Conservation (phyloP, 2,329 filamentous ascomycete genomes). For the Sporothrix globosa region DNA sequence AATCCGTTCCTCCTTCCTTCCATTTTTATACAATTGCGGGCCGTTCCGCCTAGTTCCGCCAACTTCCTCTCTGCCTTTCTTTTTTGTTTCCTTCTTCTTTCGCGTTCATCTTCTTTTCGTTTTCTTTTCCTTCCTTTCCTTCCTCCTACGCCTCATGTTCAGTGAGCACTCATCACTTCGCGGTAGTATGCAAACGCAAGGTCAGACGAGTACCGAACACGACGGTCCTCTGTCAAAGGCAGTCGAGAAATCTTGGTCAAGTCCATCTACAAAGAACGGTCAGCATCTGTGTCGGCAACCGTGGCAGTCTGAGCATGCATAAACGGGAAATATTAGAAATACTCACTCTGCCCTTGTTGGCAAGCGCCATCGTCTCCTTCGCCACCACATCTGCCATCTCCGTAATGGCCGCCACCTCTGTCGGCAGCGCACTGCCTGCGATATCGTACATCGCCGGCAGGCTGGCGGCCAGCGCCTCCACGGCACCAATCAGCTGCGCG, state of each 20-base stretch:
- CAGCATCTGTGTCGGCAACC: not conserved
- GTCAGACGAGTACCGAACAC: constrained; percentile 70
- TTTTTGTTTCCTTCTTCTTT: not conserved
- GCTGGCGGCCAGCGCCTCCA: constrained; percentile 61
- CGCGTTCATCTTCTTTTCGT: not conserved
- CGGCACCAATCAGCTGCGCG: constrained; percentile 47
- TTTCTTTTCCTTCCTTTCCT: not conserved
- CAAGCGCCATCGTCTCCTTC: constrained; percentile 60
- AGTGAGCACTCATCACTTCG: constrained; percentile 58
- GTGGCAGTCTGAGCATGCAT: not conserved
- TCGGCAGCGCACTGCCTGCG: constrained; percentile 45
- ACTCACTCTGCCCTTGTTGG: constrained; percentile 61
- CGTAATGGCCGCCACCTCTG: constrained; percentile 72
- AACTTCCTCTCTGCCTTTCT: no score
- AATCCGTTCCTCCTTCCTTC: not conserved
- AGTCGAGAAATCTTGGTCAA: constrained; percentile 59
- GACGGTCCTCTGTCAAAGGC: constrained; percentile 72
- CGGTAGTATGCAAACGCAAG: constrained; percentile 71
- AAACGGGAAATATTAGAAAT: not conserved
- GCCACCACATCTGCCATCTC: constrained; percentile 80
- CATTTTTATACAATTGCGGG: constrained; percentile 6
- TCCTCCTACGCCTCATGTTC: not conserved
- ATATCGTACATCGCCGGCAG: constrained; percentile 58
- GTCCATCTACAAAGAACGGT: constrained; percentile 45
- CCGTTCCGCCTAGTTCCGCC: not conserved